Evolutionary conservation across 352 stramenopile species (phyloP), one percentile per base, ranked within the genome.

Genomic region (Pelagophyceae sp.): DNA sequence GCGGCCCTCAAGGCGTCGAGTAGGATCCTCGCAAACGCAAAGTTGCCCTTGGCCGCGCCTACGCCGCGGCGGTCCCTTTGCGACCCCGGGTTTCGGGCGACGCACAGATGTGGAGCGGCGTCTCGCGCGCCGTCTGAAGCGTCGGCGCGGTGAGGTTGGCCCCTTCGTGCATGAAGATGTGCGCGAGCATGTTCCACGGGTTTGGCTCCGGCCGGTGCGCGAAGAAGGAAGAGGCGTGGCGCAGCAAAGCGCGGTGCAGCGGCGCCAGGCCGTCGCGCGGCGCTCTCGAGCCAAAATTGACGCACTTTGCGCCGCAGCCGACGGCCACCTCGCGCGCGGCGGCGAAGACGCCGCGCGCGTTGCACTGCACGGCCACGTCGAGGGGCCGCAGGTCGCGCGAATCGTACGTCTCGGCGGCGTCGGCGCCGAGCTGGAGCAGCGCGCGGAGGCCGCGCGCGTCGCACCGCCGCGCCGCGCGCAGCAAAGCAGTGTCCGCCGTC

Each of bases 181-280:
- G 1, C 2, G n/a, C 2, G 17, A 74, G 33, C 67, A 31, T 32
- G 67, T 74, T 74, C 67, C 67, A 74, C 15, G 67, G 67, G 67
- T 54, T 74, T 23, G 33, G 67, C 20, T 6, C 38, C 15, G 67
- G 67, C 6, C 67, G 33, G 35, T 33, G 51, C 15, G 33, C 23
- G 29, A 74, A 74, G 27, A 31, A 74, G 20, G 35, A 6, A 11
- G 67, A 74, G 17, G 67, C 33, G 35, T 37, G 58, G 17, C 23
- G 17, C 17, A 58, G 33, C 29, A 58, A n/a, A 2, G 58, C 67
- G 37, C 67, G 67, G 67, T 74, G 67, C 38, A 74, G 11, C 15
- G 33, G 33, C 1, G 19, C 31, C 35, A 74, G 67, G 0, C 67
- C 67, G 67, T 74, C 67, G 3, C 11, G 37, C 15, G 35, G 35